Percentiles rank a stretch among this genome's conserved stretches.
phyloP scores from a whole-genome alignment of 345 rosid species.

The Lepidium aucheri region DNA sequence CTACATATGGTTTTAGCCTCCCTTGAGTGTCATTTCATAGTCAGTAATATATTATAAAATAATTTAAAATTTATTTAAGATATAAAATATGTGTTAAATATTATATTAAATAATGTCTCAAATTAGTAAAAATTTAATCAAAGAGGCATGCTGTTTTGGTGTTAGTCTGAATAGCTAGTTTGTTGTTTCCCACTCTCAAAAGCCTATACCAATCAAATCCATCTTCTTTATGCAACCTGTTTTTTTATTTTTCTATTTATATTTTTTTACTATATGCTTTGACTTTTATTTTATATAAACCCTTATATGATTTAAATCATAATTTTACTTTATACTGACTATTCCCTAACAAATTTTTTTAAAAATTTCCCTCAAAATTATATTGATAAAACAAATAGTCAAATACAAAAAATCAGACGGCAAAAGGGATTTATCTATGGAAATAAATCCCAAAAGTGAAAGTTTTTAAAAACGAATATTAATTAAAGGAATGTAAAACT shows the following conservation, averaged over 20 bases:
- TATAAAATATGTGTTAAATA: not conserved
- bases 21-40: conserved; percentile 19
- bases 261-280: not conserved
- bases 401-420: no score
- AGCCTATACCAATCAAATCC: conserved; percentile 25
- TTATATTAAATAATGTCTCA: not conserved
- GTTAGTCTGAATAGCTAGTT: not conserved
- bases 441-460: no score
- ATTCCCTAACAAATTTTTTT: not conserved
- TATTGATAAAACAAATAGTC: no score
- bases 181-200: conserved; percentile 21
- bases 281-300: not conserved
- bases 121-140: not conserved
- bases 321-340: conserved; percentile 4
- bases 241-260: not conserved
- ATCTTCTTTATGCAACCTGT: not conserved
- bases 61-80: not conserved
- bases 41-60: not conserved
- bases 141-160: conserved; percentile 12
- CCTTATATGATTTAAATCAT: not conserved
- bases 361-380: no score
- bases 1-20: conserved; percentile 3
- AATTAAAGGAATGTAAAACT: no score
- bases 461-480: no score
- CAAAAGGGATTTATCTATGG: no score